phyloP scores from a whole-genome alignment of 1,284 basidiomycete genomes.

The Wallemia mellicola region DNA sequence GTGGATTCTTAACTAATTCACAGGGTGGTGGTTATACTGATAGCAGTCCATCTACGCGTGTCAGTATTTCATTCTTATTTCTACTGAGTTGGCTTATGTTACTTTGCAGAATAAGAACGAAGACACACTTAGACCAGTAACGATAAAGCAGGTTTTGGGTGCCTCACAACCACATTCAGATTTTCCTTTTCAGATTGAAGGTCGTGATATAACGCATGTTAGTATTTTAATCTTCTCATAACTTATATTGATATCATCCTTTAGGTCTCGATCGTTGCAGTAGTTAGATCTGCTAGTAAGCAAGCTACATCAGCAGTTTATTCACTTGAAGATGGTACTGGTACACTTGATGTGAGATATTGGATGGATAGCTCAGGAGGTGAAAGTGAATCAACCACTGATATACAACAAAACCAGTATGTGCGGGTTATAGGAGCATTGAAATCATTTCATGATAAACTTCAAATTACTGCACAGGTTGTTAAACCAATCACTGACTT shows the following conservation, averaged over 20 bases:
- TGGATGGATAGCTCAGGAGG: conserved; percentile 47
- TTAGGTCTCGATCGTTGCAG: conserved; percentile 37
- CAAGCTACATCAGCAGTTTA: conserved; percentile 61
- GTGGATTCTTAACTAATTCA: not conserved
- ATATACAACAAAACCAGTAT: conserved; percentile 33
- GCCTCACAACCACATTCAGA: conserved; percentile 61
- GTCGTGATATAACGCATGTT: conserved; percentile 49
- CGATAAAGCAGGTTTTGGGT: conserved; percentile 43
- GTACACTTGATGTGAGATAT: conserved; percentile 52
- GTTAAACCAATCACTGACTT: conserved; percentile 37
- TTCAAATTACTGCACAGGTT: conserved; percentile 45
- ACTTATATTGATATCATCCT: not conserved
- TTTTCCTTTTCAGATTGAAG: conserved; percentile 60
- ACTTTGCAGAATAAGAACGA: conserved; percentile 2
- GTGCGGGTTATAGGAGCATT: conserved; percentile 70
- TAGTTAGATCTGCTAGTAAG: conserved; percentile 34
- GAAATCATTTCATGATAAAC: conserved; percentile 55
- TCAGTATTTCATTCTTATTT: not conserved
- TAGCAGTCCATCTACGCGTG: not conserved
- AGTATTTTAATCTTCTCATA: conserved; percentile 7
- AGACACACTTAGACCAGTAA: conserved; percentile 40
- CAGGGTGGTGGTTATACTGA: not conserved
- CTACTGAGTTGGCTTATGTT: not conserved
- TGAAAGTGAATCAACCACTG: conserved; percentile 22
- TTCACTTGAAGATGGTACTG: conserved; percentile 64